These are phyloP conservation scores for Syzygium grande DNA, from an alignment of 345 rosid species.

Conservation along the genomic window DNA sequence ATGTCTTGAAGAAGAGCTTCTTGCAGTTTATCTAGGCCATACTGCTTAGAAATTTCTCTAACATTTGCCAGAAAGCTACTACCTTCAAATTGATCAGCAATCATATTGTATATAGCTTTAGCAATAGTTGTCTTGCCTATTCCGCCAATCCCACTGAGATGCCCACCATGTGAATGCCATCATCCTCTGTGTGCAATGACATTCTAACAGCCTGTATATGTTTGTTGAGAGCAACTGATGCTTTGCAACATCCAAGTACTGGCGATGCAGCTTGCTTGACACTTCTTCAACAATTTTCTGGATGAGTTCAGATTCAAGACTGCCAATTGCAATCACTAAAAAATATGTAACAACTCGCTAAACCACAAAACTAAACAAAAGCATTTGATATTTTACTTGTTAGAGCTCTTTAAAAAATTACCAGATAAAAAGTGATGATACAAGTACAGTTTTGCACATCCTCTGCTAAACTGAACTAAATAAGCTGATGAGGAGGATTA, in stretches of 20 bases:
- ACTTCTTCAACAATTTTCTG: conserved; percentile 7
- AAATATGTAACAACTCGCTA: not conserved
- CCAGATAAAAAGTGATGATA: too few relatives aligned
- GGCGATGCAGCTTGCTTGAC: not conserved
- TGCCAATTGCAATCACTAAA: not conserved
- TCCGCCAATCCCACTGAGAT: not conserved
- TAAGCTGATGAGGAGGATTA: too few relatives aligned
- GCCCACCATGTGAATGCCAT: not conserved
- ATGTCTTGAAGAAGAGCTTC: conserved; percentile 5
- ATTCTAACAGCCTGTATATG: not conserved
- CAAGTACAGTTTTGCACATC: too few relatives aligned
- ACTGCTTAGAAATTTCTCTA: conserved; percentile 5
- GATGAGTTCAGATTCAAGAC: not conserved
- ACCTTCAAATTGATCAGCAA: conserved; percentile 19
- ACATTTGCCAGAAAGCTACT: conserved; percentile 25
- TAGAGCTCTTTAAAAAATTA: too few relatives aligned
- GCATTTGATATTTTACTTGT: too few relatives aligned
- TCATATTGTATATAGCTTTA: conserved; percentile 9
- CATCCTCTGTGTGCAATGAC: not conserved
- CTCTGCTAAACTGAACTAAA: too few relatives aligned
- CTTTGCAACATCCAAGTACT: not conserved
- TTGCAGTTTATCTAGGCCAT: not conserved
- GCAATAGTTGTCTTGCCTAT: conserved; percentile 17
- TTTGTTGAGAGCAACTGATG: conserved; percentile 1
- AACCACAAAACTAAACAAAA: too few relatives aligned